Evolutionary conservation across 2,329 filamentous ascomycete species (phyloP).

Genomic region (Pseudogymnoascus sp.): DNA sequence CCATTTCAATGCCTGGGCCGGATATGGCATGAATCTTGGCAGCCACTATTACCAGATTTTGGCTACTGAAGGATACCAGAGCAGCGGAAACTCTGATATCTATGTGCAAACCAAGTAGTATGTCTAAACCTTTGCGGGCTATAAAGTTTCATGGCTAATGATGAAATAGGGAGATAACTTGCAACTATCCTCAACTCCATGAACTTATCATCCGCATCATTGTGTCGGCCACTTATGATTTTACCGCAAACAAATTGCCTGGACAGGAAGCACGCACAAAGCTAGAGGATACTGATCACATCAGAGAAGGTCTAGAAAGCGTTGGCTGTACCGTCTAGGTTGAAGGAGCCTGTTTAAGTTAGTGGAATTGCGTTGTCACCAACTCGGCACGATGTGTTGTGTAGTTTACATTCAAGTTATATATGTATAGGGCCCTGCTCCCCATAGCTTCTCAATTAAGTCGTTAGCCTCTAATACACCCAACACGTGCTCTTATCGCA

Average conservation of each 20-base stretch:
- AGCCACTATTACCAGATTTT: conserved; percentile 44
- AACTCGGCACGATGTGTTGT: no score
- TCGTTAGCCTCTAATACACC: background rate
- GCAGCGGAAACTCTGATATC: conserved; percentile 40
- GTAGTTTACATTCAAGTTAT: background rate
- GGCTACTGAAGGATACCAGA: conserved; percentile 46
- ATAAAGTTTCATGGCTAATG: conserved; percentile 34
- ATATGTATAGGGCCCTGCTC: background rate
- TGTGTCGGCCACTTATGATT: background rate
- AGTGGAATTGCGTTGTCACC: background rate
- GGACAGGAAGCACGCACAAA: background rate
- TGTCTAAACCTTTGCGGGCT: conserved; percentile 30
- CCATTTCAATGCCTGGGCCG: conserved; percentile 46
- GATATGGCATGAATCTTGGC: conserved; percentile 39
- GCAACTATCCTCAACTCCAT: background rate
- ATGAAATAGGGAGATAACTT: background rate
- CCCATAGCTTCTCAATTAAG: background rate
- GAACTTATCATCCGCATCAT: background rate
- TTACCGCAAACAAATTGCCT: background rate
- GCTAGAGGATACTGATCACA: background rate
- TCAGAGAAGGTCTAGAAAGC: background rate
- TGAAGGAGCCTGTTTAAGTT: background rate
- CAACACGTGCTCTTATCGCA: conserved; percentile 33
- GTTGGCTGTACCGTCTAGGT: background rate
- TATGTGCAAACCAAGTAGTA: background rate